Percentiles rank a stretch among this genome's conserved stretches.
phyloP scores from a whole-genome alignment of 805 yeast species.

The Nakazawaea sp. region DNA sequence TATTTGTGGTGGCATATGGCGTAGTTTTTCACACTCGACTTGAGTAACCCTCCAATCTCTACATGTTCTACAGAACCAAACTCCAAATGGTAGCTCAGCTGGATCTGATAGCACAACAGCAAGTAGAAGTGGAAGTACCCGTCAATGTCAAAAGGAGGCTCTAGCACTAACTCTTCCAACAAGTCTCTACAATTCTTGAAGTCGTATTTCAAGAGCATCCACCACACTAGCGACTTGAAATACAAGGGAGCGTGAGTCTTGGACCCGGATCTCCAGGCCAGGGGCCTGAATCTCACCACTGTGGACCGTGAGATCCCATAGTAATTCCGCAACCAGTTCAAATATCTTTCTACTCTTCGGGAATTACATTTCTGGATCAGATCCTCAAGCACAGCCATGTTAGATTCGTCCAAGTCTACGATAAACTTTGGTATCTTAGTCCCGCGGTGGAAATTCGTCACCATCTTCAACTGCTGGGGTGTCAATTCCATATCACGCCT shows the following conservation, averaged over 20 bases:
- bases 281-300: constrained; percentile 20
- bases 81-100: constrained; percentile 8
- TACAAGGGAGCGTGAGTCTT: constrained; percentile 34
- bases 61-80: not conserved
- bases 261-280: constrained; percentile 33
- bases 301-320: constrained; percentile 14
- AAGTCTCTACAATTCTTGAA: constrained; percentile 26
- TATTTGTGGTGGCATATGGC: not conserved
- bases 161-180: constrained; percentile 29
- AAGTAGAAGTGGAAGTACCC: constrained; percentile 32
- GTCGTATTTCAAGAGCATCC: constrained; percentile 28
- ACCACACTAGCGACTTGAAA: constrained; percentile 35
- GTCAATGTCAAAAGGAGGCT: constrained; percentile 35
- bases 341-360: constrained; percentile 24
- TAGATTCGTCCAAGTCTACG: not conserved
- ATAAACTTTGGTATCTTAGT: not conserved
- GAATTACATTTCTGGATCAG: constrained; percentile 3
- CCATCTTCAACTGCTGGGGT: constrained; percentile 4
- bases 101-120: constrained; percentile 18
- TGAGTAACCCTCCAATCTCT: not conserved
- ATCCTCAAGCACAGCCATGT: not conserved
- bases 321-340: constrained; percentile 27
- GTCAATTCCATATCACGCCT: constrained; percentile 1
- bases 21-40: not conserved
- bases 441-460: constrained; percentile 4